Evolutionary conservation across 1,284 basidiomycete genomes (phyloP), one percentile per base, ranked within the genome.

Genomic region (Rhodotorula sp.): DNA sequence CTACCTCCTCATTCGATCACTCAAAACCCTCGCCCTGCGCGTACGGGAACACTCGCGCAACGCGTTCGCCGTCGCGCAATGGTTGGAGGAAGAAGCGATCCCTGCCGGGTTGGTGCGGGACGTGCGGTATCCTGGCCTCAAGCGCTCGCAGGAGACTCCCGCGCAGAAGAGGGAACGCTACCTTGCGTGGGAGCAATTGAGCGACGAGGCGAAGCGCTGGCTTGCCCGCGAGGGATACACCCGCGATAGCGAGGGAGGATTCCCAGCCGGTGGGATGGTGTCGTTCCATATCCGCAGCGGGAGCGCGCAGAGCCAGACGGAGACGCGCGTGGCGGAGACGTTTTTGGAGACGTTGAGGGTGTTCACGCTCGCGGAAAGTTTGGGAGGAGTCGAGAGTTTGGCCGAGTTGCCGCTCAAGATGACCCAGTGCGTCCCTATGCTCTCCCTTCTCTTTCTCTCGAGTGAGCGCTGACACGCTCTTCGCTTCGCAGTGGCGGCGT

Each of bases 211-310:
- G 62, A 80, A 62, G 59, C 79, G 76, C 30, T 80, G 77, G 64
- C 77, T 76, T 31, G 76, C 76, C 40, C 69, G 67, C 24, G 76
- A 58, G 40, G 75, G 75, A 4, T 72, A 73, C 16, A 9, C 7
- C 16, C 22, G 1, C n/a, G 81, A 80, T 7, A 67, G 55, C 1
- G 67, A 72, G 40, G 71, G 69, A 3, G 87, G 88, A 0, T 90
- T 94, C 81, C 91, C 92, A 0, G 92, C 87, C 77, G 88, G 89
- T n/a, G 89, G 90, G n/a, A 91, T 91, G 87, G 84, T 92, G 66
- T 85, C 87, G 16, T 88, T 92, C 81, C 82, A 88, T 62, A 67
- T 75, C 56, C 31, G 56, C 26, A 71, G 68, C 28, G 48, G 16
- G 26, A 24, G 28, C 26, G 44, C 62, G 18, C 55, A 58, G n/a